These are phyloP conservation scores for Cryptococcus sp. DNA, from an alignment of 1,284 basidiomycete species.

Conservation along the genomic window DNA sequence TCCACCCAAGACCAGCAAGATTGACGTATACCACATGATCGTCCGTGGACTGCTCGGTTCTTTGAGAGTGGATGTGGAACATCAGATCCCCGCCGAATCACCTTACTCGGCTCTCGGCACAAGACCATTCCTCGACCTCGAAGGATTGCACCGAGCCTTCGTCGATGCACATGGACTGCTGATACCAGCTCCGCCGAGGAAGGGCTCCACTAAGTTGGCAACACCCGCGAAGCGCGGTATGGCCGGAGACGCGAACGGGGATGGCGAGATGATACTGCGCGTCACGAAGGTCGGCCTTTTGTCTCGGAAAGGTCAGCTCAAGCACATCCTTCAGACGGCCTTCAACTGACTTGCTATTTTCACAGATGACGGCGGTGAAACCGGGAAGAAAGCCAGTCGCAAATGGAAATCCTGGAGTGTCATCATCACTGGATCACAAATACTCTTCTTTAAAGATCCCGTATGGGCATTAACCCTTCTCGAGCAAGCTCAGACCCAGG, in stretches of 20 bases:
- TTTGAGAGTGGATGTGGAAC: slow-evolving; percentile 73
- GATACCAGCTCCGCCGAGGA: slow-evolving; percentile 14
- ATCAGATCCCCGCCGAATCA: slow-evolving; percentile 64
- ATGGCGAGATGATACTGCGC: slow-evolving; percentile 59
- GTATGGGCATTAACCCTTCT: slow-evolving; percentile 66
- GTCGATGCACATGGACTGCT: slow-evolving; percentile 58
- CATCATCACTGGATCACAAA: slow-evolving; percentile 83
- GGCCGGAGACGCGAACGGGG: not conserved
- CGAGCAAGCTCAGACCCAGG: slow-evolving; percentile 56
- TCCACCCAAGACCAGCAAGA: slow-evolving; percentile 63
- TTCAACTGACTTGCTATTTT: slow-evolving; percentile 5
- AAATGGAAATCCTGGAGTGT: slow-evolving; percentile 91
- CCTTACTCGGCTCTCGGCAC: slow-evolving; percentile 79
- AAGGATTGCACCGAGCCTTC: slow-evolving; percentile 69
- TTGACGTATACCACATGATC: slow-evolving; percentile 92
- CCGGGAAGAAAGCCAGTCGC: slow-evolving; percentile 71
- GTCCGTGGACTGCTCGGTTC: slow-evolving; percentile 70
- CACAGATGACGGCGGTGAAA: slow-evolving; percentile 69
- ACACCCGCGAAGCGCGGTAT: slow-evolving; percentile 11
- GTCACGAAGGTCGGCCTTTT: slow-evolving; percentile 81
- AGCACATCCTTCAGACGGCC: not conserved
- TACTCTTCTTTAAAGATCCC: slow-evolving; percentile 88
- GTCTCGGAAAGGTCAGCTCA: slow-evolving; percentile 65
- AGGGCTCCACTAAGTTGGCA: slow-evolving; percentile 6
- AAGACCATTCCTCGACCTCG: slow-evolving; percentile 67